Conservation (phyloP, 1,284 basidiomycete species). For the Agaricales sp. region DNA sequence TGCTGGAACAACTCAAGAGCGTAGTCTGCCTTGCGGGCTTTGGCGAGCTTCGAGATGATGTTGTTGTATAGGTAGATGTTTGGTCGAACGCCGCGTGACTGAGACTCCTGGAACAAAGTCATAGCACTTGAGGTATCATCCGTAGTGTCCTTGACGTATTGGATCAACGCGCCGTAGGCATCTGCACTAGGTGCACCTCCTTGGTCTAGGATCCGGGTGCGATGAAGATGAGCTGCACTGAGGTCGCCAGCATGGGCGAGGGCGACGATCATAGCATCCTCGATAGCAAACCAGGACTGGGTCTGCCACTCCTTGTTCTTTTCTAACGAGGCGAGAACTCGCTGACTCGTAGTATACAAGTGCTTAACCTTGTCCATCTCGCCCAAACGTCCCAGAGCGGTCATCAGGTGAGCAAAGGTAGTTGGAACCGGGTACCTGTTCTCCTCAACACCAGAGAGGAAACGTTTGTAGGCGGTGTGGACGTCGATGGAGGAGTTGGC, state of each 20-base stretch:
- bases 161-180: conserved; percentile 85
- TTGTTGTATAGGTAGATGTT: conserved; percentile 92
- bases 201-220: conserved; percentile 67
- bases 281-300: conserved; percentile 66
- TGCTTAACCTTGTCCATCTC: conserved; percentile 53
- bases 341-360: conserved; percentile 66
- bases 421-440: conserved; percentile 43
- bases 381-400: conserved; percentile 52
- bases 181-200: conserved; percentile 79
- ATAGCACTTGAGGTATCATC: conserved; percentile 86
- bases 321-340: conserved; percentile 35
- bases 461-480: conserved; percentile 23
- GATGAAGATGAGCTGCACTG: conserved; percentile 73
- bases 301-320: conserved; percentile 39
- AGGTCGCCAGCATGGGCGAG: conserved; percentile 74
- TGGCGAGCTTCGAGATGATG: conserved; percentile 88
- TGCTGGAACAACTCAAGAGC: conserved; percentile 80
- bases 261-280: conserved; percentile 84
- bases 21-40: conserved; percentile 84
- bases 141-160: conserved; percentile 83
- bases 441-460: conserved; percentile 23
- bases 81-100: conserved; percentile 57
- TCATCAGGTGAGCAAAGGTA: conserved; percentile 55
- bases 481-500: not conserved
- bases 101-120: conserved; percentile 76